phyloP scores from a whole-genome alignment of 345 rosid genomes.

The Cochlearia excelsa region DNA sequence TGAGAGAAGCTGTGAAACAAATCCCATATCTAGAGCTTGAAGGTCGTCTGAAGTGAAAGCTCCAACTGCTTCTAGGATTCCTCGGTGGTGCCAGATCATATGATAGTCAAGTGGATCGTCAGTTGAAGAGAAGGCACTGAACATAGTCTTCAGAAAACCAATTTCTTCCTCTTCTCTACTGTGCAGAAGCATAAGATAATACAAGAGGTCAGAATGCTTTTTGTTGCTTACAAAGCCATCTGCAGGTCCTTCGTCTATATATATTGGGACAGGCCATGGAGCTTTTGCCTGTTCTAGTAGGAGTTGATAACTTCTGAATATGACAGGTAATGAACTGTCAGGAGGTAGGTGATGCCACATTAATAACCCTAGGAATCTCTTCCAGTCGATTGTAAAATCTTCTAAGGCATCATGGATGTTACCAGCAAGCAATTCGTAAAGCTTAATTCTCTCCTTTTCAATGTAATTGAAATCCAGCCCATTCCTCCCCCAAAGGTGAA shows the following conservation, averaged over 20 bases:
- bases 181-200: slow-evolving; percentile 95
- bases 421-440: slow-evolving; percentile 92
- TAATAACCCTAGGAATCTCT: slow-evolving; percentile 86
- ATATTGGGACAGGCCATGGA: slow-evolving; percentile 76
- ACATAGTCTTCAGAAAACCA: slow-evolving; percentile 70
- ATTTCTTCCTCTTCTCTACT: slow-evolving; percentile 56
- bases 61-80: slow-evolving; percentile 72
- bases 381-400: slow-evolving; percentile 78
- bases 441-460: slow-evolving; percentile 70
- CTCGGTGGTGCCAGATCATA: slow-evolving; percentile 97
- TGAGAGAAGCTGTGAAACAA: slow-evolving; percentile 78
- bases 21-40: slow-evolving; percentile 89
- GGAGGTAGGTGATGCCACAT: slow-evolving; percentile 93
- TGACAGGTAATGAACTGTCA: slow-evolving; percentile 53
- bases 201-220: slow-evolving; percentile 70
- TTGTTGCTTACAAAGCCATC: slow-evolving; percentile 42
- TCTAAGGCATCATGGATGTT: slow-evolving; percentile 63
- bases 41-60: slow-evolving; percentile 76
- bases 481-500: slow-evolving; percentile 80
- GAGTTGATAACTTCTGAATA: slow-evolving; percentile 68
- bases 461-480: slow-evolving; percentile 89
- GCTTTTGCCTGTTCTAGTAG: slow-evolving; percentile 68
- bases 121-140: slow-evolving; percentile 85
- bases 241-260: slow-evolving; percentile 80
- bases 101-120: slow-evolving; percentile 95